Base-by-base conservation (phyloP, 306 rosid genomes). In the Prunus persica region DNA sequence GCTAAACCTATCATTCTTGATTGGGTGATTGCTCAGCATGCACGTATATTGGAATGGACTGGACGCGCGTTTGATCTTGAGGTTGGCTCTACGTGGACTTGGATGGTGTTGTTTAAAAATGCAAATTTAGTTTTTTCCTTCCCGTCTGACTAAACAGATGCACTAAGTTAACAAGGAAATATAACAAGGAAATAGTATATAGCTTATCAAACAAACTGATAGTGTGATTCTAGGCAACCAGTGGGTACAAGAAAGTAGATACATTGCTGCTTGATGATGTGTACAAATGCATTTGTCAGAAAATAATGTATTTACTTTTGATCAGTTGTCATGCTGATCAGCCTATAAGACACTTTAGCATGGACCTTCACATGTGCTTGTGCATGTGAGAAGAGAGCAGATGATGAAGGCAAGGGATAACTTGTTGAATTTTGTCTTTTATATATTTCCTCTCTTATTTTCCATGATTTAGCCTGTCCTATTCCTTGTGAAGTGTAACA, bases 11-110 rank as follows among this genome's bases (percentile, higher is more conserved):
- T 85, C 62, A 80, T 85, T 81, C 87, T 87, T 72, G 89, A 87
- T 72, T 87, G 91, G 91, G 82, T 87, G 84, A 85, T 87, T 77
- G 87, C 86, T 81, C 89, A 78, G 82, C 81, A 71, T 82, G 76
- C 73, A 69, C 82, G 79, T 62, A 73, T 76, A 68, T 61, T 86
- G 82, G 89, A 87, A 73, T 87, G 91, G 91, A 87, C 87, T 57
- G 89, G 86, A 56, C 85, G 87, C 6, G 87, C 82, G 13, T 80
- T 85, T 83, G 82, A 85, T 84, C 68, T 85, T 64, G 91, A 87
- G 91, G 91, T 87, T 69, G 45, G 89, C 75, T 79, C 50, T 71
- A 38, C 30, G 20, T 25, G 25, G 24, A 55, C 54, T 51, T 52
- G 63, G 54, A 38, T 79, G 67, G 68, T 55, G 60, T 70, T 76